A percentile compares a stretch with the other conserved stretches of the same genome.
Conservation (phyloP, 2,329 filamentous ascomycete genomes). For the Phoma sp. region DNA sequence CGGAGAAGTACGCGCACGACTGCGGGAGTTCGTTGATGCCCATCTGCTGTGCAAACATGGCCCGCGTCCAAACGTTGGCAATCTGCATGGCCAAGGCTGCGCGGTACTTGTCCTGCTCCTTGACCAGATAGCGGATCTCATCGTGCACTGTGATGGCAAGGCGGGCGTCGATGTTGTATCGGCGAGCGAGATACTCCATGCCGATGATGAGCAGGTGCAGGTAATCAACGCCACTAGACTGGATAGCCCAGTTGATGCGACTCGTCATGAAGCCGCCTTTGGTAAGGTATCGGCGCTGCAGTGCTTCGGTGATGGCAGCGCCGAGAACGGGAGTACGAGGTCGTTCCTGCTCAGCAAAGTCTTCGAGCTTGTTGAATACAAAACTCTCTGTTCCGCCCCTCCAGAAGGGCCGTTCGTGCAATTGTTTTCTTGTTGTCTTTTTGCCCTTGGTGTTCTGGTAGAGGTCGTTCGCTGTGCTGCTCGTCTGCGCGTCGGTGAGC, state of each 20-base stretch:
- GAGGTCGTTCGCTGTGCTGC: conserved; percentile 75
- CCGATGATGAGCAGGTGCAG: conserved; percentile 89
- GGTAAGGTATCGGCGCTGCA: conserved; percentile 86
- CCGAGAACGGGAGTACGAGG: conserved; percentile 91
- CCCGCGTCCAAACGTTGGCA: conserved; percentile 93
- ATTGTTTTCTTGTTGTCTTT: conserved; percentile 75
- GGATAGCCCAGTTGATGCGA: conserved; percentile 98
- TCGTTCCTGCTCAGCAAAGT: conserved; percentile 93
- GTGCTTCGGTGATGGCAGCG: conserved; percentile 92
- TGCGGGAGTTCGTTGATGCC: conserved; percentile 95
- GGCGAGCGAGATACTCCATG: conserved; percentile 91
- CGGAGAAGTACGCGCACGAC: conserved; percentile 92
- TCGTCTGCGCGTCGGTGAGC: conserved; percentile 79
- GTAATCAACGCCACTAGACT: conserved; percentile 96
- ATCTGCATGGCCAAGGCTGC: conserved; percentile 92
- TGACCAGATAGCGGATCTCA: conserved; percentile 93
- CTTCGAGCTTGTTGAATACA: conserved; percentile 97
- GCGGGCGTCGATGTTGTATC: conserved; percentile 83
- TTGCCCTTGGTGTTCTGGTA: conserved; percentile 91
- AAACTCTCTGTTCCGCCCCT: conserved; percentile 95
- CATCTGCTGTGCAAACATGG: conserved; percentile 97
- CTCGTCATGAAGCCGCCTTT: conserved; percentile 94
- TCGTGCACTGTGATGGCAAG: conserved; percentile 95
- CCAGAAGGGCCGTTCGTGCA: conserved; percentile 85
- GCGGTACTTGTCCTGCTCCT: conserved; percentile 83